phyloP scores from a whole-genome alignment of 306 rosid species.

The Echinosophora koreensis region DNA sequence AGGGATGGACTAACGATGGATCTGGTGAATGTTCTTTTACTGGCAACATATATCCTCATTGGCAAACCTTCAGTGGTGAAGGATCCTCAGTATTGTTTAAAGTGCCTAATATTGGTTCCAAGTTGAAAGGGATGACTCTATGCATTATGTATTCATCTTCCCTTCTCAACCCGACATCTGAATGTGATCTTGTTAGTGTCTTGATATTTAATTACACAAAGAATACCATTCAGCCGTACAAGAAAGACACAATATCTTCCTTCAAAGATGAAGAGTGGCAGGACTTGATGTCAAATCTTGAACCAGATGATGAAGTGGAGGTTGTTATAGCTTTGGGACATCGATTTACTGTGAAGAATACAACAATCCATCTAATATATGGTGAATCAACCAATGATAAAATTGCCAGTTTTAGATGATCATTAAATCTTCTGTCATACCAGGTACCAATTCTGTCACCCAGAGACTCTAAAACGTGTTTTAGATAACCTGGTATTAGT shows the following conservation, averaged over 20 bases:
- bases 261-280: conserved; percentile 20
- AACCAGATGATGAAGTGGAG: conserved; percentile 34
- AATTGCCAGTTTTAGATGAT: background rate
- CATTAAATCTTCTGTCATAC: background rate
- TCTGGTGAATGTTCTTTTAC: conserved; percentile 6
- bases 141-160: conserved; percentile 20
- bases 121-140: conserved; percentile 18
- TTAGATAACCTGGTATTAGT: background rate
- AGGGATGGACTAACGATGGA: conserved; percentile 18
- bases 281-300: conserved; percentile 15
- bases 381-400: background rate
- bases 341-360: conserved; percentile 32
- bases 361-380: background rate
- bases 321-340: conserved; percentile 25
- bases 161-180: background rate
- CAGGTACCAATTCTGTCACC: background rate
- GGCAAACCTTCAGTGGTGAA: conserved; percentile 4
- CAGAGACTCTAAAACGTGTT: background rate
- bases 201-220: conserved; percentile 36
- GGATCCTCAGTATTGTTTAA: conserved; percentile 19
- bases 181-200: conserved; percentile 27
- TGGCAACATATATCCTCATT: background rate
- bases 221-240: conserved; percentile 1
- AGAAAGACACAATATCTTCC: conserved; percentile 9
- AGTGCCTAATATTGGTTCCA: conserved; percentile 1